Base-by-base conservation (phyloP, 2,329 filamentous ascomycete species). In the Microsporum canis region DNA sequence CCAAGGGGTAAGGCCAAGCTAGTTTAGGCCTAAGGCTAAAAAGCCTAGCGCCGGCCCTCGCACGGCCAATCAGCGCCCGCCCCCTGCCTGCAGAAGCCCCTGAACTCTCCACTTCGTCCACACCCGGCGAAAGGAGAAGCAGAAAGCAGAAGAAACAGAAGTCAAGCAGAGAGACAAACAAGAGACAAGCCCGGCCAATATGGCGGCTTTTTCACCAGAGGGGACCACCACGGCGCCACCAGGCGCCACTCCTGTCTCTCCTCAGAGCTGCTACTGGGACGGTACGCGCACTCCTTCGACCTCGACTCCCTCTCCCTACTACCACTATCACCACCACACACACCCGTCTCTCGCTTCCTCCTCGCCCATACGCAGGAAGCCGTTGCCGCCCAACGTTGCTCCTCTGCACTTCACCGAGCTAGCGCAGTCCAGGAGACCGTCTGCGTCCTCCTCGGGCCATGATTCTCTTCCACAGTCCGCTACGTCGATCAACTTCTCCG, bases 341-440 rank as follows among this genome's bases (percentile, higher is more conserved):
- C 31, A 36, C 27, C 45, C 27, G 27, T 29, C 45, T 12, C 45
- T 51, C 45, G 23, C 27, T n/a, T 14, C 53, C 14, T 34, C 53
- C 27, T 72, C 73, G 65, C 73, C 76, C 63, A 73, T 82, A 62
- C 77, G 77, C 66, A 76, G 80, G 66, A 83, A 83, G 70, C 80
- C 81, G 67, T 71, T 84, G 64, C 81, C 81, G 63, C 71, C 75
- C 63, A 77, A 76, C 72, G 74, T 75, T 64, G 78, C 79, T 58
- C 76, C 79, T 64, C 70, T 79, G 60, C 57, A 43, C 72, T 77
- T 61, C 33, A 66, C 61, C 70, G 45, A 31, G 45, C 45, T 12
- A 31, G 27, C 27, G 12, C 45, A 51, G 45, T 31, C 45, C 70
- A 51, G 45, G 45, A 51, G 45, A 23, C 45, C 45, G 45, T 51